These are phyloP conservation scores for Neurospora sp. DNA, from an alignment of 495 filamentous ascomycete genomes.

Conservation along the genomic window DNA sequence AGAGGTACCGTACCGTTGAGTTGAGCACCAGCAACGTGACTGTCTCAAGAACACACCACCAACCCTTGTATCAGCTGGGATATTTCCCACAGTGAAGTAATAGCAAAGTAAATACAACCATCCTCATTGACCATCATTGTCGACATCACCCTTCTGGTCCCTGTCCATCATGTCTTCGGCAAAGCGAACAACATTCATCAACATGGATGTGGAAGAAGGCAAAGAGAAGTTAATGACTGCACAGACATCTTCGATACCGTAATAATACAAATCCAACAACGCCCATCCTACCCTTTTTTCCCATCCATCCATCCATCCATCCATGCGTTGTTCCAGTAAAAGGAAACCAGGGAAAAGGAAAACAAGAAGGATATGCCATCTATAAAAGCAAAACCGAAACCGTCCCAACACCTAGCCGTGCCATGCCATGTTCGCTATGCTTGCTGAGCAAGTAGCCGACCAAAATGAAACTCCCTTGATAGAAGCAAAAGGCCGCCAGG, in stretches of 20 bases:
- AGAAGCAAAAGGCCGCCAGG: too few species aligned
- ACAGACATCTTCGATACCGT: not conserved
- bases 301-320: not conserved
- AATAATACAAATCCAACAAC: not conserved
- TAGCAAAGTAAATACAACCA: too few species aligned
- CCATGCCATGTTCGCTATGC: not conserved
- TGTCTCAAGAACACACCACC: too few species aligned
- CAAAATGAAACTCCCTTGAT: too few species aligned
- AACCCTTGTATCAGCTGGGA: too few species aligned
- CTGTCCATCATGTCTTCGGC: too few species aligned
- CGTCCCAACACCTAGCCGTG: not conserved
- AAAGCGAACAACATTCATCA: not conserved
- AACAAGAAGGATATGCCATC: not conserved
- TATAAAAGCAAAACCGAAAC: not conserved
- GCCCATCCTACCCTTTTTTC: not conserved
- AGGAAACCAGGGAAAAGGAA: not conserved
- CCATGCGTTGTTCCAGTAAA: not conserved
- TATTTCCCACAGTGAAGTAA: too few species aligned
- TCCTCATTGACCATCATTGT: too few species aligned
- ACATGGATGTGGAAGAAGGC: not conserved
- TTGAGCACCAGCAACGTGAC: too few species aligned
- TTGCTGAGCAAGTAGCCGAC: not conserved
- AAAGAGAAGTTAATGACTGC: too few species aligned
- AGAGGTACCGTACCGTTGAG: too few species aligned
- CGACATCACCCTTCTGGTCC: too few species aligned